Conservation (phyloP, 257 asterid species). For the Penstemon davidsonii region DNA sequence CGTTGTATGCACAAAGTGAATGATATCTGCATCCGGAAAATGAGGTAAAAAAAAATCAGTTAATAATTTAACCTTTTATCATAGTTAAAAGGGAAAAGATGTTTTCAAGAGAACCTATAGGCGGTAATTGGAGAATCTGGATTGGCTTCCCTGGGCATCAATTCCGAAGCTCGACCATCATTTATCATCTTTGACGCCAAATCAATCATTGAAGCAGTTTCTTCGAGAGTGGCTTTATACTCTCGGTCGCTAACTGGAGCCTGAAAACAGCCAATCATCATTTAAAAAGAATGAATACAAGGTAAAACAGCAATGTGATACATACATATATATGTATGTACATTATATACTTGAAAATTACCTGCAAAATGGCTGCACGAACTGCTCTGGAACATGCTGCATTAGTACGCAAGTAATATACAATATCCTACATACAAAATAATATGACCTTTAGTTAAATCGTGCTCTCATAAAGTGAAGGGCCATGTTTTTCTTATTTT, state of each 20-base stretch:
- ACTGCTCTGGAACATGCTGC: conserved; percentile 98
- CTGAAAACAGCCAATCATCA: conserved; percentile 38
- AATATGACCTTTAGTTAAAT: background rate
- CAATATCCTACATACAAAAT: conserved; percentile 67
- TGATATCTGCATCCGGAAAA: conserved; percentile 54
- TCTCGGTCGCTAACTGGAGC: conserved; percentile 98
- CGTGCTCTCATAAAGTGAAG: background rate
- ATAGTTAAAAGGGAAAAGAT: background rate
- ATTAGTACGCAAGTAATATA: conserved; percentile 79
- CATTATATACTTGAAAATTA: conserved; percentile 11
- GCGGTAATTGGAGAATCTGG: conserved; percentile 83
- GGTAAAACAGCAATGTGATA: too few relatives aligned
- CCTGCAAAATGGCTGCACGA: conserved; percentile 95
- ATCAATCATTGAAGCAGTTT: conserved; percentile 85
- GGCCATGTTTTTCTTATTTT: too few relatives aligned
- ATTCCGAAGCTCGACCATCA: conserved; percentile 71
- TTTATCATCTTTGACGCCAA: conserved; percentile 77
- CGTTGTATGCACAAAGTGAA: conserved; percentile 85
- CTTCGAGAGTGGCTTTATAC: conserved; percentile 74
- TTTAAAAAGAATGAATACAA: too few relatives aligned
- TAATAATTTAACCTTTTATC: background rate
- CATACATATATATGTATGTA: too few relatives aligned
- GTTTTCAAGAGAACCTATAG: conserved; percentile 46
- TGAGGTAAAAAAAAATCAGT: background rate
- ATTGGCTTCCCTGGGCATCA: conserved; percentile 85